Base-by-base conservation (phyloP, 2,329 filamentous ascomycete genomes). In the Pseudophaeomoniella oleicola region DNA sequence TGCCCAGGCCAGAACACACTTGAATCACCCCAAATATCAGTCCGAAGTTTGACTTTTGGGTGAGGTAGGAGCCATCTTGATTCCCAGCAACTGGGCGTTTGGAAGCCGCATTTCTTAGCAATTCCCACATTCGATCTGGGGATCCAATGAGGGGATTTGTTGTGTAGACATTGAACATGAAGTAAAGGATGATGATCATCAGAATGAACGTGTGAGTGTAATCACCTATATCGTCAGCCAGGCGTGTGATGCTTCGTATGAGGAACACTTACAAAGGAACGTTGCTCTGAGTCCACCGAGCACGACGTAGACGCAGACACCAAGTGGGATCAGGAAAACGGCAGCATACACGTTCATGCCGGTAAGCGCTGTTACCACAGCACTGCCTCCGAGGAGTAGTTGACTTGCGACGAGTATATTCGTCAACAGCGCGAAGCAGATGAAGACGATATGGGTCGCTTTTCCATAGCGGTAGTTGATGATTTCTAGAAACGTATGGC, bases 61-160 rank as follows among this genome's bases (percentile, higher is more conserved):
- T 73, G 35, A 75, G 42, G 39, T 69, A 71, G 0, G 66, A 67
- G 0, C 69, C 69, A n/a, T 60, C 49, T 13, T 69, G 52, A 27
- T 74, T 74, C 0, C 69, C 71, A 1, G 54, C 48, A 0, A 73
- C 63, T 0, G 69, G 69, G 27, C 64, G 55, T 0, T 54, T 52
- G 2, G 53, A 46, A 0, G 59, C 62, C 0, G 66, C 63, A 3
- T 60, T 54, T 4, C 64, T 55, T 11, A 74, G 51, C 0, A 71
- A 56, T 3, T 72, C 64, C 30, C 63, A 75, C 2, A 75, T 53
- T 1, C 62, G 54, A 0, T 55, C 58, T 1, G 66, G 53, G 0
- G 67, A 70, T 0, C 63, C 61, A 17, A 73, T 58, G 35, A 15
- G 35, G 17, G 22, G 35, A 37, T 6, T 30, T 29, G 57, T 34